A percentile compares a stretch with the other conserved stretches of the same genome.
Evolutionary conservation across 257 asterid species (phyloP).

Genomic region (Echites panduratus): DNA sequence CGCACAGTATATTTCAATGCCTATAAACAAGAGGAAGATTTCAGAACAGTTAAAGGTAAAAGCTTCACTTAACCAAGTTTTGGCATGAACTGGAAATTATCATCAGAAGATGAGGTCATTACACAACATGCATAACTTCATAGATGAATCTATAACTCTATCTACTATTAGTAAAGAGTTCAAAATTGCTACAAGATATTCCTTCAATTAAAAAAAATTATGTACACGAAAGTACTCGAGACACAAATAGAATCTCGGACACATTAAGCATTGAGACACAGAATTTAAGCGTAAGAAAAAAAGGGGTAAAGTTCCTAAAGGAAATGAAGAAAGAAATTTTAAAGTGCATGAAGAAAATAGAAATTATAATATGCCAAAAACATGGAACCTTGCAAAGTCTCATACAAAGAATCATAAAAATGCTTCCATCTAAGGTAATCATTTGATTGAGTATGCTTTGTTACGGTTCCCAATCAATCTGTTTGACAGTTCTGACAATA

Average conservation of each 20-base stretch:
- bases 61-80: neutral
- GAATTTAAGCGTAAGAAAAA: neutral
- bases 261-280: neutral
- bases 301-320: neutral
- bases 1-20: constrained; percentile 89
- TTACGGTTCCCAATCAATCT: neutral
- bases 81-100: neutral
- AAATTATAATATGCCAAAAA: neutral
- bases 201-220: neutral
- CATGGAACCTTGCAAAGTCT: neutral
- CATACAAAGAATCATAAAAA: neutral
- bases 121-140: neutral
- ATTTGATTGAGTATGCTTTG: neutral
- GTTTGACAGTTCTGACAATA: neutral
- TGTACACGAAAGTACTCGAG: neutral
- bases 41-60: constrained; percentile 3
- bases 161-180: neutral
- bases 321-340: neutral
- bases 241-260: neutral
- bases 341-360: neutral
- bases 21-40: constrained; percentile 28
- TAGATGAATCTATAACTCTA: neutral
- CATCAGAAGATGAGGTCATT: neutral
- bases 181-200: neutral
- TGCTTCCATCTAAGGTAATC: too few relatives aligned